Percentiles rank a stretch among this genome's conserved stretches.
Evolutionary conservation across 495 filamentous ascomycete species (phyloP).

Genomic region (Aspergillus egyptiacus): DNA sequence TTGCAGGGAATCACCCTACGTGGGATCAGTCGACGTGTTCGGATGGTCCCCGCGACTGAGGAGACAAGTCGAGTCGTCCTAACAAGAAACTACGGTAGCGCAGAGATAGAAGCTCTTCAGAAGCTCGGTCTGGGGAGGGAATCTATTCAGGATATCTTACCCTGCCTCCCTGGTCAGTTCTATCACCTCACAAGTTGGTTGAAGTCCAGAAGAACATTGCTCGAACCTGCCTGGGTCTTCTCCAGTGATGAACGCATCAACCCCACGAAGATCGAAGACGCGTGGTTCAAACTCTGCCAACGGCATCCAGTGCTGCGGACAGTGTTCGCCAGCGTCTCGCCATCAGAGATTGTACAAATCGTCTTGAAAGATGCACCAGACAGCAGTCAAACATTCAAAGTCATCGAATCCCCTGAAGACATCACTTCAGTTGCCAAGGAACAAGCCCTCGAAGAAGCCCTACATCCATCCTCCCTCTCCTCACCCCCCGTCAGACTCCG

Average conservation of each 20-base stretch:
- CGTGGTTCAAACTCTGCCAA: constrained; percentile 53
- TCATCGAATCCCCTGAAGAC: constrained; percentile 11
- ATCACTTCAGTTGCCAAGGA: constrained; percentile 14
- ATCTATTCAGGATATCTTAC: constrained; percentile 50
- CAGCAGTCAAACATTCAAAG: constrained; percentile 21
- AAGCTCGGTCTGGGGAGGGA: constrained; percentile 27
- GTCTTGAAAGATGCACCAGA: constrained; percentile 24
- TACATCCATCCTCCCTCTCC: constrained; percentile 23
- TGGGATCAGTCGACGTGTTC: constrained; percentile 44
- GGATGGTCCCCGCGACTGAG: constrained; percentile 7
- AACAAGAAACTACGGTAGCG: constrained; percentile 18
- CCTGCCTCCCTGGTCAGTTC: constrained; percentile 63
- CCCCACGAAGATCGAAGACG: constrained; percentile 27
- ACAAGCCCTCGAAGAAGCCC: constrained; percentile 20
- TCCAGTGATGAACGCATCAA: constrained; percentile 30
- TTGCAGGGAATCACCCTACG: constrained; percentile 56
- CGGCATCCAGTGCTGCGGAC: constrained; percentile 58
- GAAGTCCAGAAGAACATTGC: constrained; percentile 52
- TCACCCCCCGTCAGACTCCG: constrained; percentile 23
- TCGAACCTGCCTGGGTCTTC: constrained; percentile 61
- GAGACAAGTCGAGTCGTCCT: constrained; percentile 7
- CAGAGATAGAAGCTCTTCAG: constrained; percentile 29
- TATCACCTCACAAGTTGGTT: constrained; percentile 67
- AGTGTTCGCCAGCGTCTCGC: constrained; percentile 45
- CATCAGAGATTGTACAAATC: constrained; percentile 30